Base-by-base conservation (phyloP, 495 filamentous ascomycete genomes). In the Penicillium lagena region DNA sequence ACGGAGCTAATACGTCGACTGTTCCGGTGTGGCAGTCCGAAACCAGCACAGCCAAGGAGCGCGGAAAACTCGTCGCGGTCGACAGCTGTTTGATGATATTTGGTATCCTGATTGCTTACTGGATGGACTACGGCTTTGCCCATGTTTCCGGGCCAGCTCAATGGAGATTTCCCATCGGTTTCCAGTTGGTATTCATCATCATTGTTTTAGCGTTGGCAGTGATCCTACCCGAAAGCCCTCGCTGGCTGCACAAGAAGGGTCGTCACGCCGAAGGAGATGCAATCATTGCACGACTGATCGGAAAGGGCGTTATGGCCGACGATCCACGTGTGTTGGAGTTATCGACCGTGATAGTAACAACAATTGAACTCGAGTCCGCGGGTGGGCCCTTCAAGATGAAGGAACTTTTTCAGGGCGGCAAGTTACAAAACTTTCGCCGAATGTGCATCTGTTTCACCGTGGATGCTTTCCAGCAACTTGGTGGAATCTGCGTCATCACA, bases 71-170 rank as follows among this genome's bases (percentile, higher is more conserved):
- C 29, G 72, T 81, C 27, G 66, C 77, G 31, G 64, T 80, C 31
- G 76, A 83, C 46, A 66, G 80, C 59, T 73, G 76, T 8, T 50
- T 73, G 51, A 79, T 78, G 47, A 77, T 81, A 42, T 68, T 75
- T 41, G 84, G 85, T 79, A 59, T 58, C 37, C 54, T 83, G 37
- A 81, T 87, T 35, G 81, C 83, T 8, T 88, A 88, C 61, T 89
- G 85, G 85, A 75, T 89, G 43, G 82, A 87, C 52, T 89, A 80
- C 50, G 84, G 83, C 4, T 73, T 79, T 10, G 75, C 73, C 7
- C 88, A 80, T 48, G 46, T 46, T 12, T 37, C 47, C 7, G 43
- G 36, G 7, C 47, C 50, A 13, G 10, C 52, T 12, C 46, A 40
- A 10, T 84, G 81, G 81, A 63, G 72, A 11, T 72, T 87, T 58